Evolutionary conservation across 148 eudicot genomes (phyloP).

Genomic region (Selenicereus undatus): DNA sequence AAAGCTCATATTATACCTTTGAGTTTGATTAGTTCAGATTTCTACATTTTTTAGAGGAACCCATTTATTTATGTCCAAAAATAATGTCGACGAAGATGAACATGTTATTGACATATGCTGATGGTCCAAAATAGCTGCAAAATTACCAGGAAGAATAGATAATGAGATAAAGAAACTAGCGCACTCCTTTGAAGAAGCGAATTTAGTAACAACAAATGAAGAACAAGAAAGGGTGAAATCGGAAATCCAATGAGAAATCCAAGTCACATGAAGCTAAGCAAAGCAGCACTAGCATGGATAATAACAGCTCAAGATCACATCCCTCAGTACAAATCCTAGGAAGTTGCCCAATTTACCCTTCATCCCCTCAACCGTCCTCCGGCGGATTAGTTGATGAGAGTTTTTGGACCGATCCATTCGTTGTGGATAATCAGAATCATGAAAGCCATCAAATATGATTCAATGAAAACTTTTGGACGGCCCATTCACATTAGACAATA

Average conservation of each 20-base stretch:
- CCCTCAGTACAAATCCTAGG: not conserved
- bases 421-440: not conserved
- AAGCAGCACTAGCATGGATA: not conserved
- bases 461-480: not conserved
- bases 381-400: not conserved
- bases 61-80: too few species aligned
- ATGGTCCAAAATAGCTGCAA: slow-evolving; percentile 7
- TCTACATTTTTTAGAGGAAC: too few species aligned
- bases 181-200: not conserved
- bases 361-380: not conserved
- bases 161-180: slow-evolving; percentile 4
- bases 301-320: not conserved
- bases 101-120: not conserved
- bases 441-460: not conserved
- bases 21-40: too few species aligned
- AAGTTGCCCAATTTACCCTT: slow-evolving; percentile 1
- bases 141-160: not conserved
- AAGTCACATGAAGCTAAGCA: not conserved
- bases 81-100: too few species aligned
- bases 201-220: not conserved
- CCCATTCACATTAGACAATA: not conserved
- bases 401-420: not conserved
- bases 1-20: too few species aligned
- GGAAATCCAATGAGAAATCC: not conserved
- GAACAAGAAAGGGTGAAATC: not conserved